Base-by-base conservation (phyloP, 371 early-diverging fungal genomes). In the Mortierella sp. region DNA sequence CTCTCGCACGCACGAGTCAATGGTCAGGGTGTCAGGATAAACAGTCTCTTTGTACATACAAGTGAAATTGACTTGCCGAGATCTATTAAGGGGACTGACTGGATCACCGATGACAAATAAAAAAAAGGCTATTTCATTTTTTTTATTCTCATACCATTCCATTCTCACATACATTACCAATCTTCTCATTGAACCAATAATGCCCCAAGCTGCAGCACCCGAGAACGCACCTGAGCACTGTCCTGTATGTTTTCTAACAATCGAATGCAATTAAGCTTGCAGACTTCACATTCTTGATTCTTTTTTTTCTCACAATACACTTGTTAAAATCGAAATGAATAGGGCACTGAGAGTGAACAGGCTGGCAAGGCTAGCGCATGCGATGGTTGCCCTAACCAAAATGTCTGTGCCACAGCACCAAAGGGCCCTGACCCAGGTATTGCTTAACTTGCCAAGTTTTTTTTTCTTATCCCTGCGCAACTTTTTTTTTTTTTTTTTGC, bases 381-480 rank as follows among this genome's bases (percentile, higher is more conserved):
- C 85, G 96, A 88, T 47, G 99, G 99, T 9, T 99, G 99, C 83
- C 99, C 99, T 4, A 99, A 98, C 85, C 98, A 98, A 80, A 77
- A 86, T 21, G 89, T 94, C 58, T 99, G 99, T 79, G 94, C 97
- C 11, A 89, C 96, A 19, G 88, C 93, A 32, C 95, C 97, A 50
- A 93, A 94, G 61, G 96, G 96, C 1, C 97, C 97, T n/a, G 99
- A 99, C 88, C 97, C 98, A 83, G 95, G 89, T 91, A 36, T 36
- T 6, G 36, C 36, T 36, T 36, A 84, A 33, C 73, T 28, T n/a
- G 4, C 40, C 41, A n/a, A n/a, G 7, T 33, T 41, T 5, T 5
- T 5, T 11, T 58, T 38, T 11, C 52, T 38, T 41, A 19, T 19
- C 38, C 10, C 9, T 22, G 10, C 55, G 50, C 1, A 58, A 19